phyloP scores from a whole-genome alignment of 768 basidiomycete species.

The Hypholoma fasciculare region DNA sequence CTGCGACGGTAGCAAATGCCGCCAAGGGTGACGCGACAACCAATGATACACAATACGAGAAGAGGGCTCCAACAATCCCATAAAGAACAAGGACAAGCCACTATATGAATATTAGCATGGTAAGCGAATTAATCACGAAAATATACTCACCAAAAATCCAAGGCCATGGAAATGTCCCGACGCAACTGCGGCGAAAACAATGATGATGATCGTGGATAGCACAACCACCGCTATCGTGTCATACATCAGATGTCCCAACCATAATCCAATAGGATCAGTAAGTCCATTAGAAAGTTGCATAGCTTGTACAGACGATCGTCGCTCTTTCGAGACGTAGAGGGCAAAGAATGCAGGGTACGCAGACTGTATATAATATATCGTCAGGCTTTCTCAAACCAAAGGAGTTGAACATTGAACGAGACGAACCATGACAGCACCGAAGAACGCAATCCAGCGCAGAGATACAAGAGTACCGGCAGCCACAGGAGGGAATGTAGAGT shows the following conservation, averaged over 20 bases:
- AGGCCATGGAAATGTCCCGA: constrained; percentile 68
- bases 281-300: constrained; percentile 84
- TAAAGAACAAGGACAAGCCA: constrained; percentile 75
- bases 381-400: not conserved
- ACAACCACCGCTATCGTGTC: constrained; percentile 62
- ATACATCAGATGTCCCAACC: constrained; percentile 79
- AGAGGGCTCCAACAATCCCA: constrained; percentile 65
- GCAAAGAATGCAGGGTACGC: constrained; percentile 84
- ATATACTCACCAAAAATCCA: constrained; percentile 52
- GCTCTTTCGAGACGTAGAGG: constrained; percentile 74
- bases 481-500: constrained; percentile 57
- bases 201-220: constrained; percentile 61
- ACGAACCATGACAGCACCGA: constrained; percentile 69
- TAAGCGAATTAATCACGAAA: not conserved
- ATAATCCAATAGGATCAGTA: constrained; percentile 66
- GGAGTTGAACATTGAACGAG: not conserved
- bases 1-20: constrained; percentile 72
- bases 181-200: constrained; percentile 57
- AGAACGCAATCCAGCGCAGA: constrained; percentile 77
- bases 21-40: constrained; percentile 65
- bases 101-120: constrained; percentile 31
- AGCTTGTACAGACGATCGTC: constrained; percentile 71
- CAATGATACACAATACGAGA: constrained; percentile 66
- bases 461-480: constrained; percentile 56
- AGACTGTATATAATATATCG: constrained; percentile 38